These are phyloP conservation scores for Pseudonitzschia pungens DNA, from an alignment of 108 stramenopile genomes.

Conservation along the genomic window DNA sequence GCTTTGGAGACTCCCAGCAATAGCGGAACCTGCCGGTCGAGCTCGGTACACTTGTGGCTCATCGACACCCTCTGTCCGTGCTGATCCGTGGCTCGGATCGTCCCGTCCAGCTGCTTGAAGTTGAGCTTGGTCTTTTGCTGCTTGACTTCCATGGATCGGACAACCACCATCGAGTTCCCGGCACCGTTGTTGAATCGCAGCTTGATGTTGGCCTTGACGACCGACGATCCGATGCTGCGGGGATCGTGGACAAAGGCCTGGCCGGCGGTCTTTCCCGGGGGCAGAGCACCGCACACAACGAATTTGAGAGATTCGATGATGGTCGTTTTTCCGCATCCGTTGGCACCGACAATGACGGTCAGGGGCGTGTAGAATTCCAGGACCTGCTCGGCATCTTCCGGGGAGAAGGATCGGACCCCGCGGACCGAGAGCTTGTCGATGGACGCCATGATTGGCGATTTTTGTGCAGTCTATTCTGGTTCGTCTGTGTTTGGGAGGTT, in stretches of 20 bases:
- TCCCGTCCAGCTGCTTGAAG: conserved; percentile 93
- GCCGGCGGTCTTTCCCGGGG: conserved; percentile 90
- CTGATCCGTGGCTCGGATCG: conserved; percentile 65
- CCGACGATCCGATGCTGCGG: conserved; percentile 53
- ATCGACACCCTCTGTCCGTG: conserved; percentile 64
- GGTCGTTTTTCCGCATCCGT: conserved; percentile 91
- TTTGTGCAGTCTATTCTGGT: no score
- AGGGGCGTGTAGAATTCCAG: conserved; percentile 97
- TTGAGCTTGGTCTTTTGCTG: conserved; percentile 81
- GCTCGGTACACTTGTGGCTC: conserved; percentile 91
- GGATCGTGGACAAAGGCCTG: conserved; percentile 95
- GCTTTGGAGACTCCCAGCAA: conserved; percentile 91
- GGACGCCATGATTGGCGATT: conserved; percentile 72
- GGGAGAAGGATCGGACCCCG: conserved; percentile 95
- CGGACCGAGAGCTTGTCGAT: conserved; percentile 95
- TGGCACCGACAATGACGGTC: conserved; percentile 90
- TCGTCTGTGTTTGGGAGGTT: no score
- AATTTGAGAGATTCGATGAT: conserved; percentile 99
- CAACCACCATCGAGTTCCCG: conserved; percentile 82
- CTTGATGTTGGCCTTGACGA: conserved; percentile 85
- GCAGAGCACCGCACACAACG: conserved; percentile 91
- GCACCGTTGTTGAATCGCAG: conserved; percentile 84
- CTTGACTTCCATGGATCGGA: conserved; percentile 88
- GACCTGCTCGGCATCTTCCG: conserved; percentile 92
- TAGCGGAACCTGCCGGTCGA: conserved; percentile 85